phyloP scores from a whole-genome alignment of 2,329 filamentous ascomycete genomes.

The Epicoccum sorghinum region DNA sequence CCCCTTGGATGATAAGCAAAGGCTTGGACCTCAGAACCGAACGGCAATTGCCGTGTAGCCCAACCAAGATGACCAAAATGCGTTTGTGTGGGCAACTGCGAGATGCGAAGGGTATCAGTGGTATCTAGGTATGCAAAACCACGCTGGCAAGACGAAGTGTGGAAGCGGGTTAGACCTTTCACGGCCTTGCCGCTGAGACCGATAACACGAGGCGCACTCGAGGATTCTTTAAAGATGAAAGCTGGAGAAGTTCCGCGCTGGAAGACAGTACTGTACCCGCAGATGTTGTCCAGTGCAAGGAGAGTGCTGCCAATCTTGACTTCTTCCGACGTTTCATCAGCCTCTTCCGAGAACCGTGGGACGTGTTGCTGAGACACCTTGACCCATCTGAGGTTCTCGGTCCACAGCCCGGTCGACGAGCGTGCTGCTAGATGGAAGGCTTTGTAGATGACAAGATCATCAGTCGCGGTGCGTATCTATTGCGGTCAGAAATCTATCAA shows the following conservation, averaged over 20 bases:
- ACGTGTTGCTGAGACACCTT: constrained; percentile 74
- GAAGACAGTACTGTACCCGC: constrained; percentile 81
- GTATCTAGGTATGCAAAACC: constrained; percentile 76
- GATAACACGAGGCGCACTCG: constrained; percentile 77
- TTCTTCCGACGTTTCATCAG: constrained; percentile 57
- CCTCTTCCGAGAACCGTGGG: constrained; percentile 62
- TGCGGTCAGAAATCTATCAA: constrained; percentile 8
- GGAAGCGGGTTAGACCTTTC: constrained; percentile 74
- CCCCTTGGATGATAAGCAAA: constrained; percentile 79
- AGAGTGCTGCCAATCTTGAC: constrained; percentile 57
- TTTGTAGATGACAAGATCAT: constrained; percentile 88
- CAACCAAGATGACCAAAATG: constrained; percentile 78
- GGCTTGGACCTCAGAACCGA: constrained; percentile 73
- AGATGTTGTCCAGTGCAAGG: constrained; percentile 67
- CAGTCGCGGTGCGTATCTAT: constrained; percentile 75
- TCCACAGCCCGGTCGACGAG: constrained; percentile 53
- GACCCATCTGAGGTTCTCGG: constrained; percentile 71
- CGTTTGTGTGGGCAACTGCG: constrained; percentile 69
- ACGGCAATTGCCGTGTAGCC: constrained; percentile 71
- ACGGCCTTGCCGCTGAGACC: constrained; percentile 72
- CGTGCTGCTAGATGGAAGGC: constrained; percentile 65
- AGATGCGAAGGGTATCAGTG: constrained; percentile 73
- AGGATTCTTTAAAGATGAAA: constrained; percentile 82
- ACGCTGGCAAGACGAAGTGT: constrained; percentile 76
- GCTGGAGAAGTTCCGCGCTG: constrained; percentile 79